Percentiles rank a stretch among this genome's conserved stretches.
phyloP scores from a whole-genome alignment of 2,329 filamentous ascomycete species.

The Dactylellina leptospora region DNA sequence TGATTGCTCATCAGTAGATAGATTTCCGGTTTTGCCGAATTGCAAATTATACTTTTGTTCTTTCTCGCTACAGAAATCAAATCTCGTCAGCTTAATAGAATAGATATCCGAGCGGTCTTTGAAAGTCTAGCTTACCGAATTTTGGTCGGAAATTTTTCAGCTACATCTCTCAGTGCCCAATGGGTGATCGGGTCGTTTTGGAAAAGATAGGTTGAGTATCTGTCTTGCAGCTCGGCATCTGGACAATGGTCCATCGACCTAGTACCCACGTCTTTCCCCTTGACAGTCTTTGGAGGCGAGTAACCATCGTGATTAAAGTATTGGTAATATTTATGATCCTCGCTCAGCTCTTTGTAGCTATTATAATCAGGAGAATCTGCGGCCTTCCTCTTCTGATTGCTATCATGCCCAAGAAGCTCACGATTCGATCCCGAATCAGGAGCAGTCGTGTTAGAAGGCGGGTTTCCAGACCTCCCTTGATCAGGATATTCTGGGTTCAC shows the following conservation, averaged over 20 bases:
- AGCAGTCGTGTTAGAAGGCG: neutral
- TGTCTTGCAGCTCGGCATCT: neutral
- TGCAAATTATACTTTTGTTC: neutral
- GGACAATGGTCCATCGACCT: conserved; percentile 34
- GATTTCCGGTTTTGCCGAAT: neutral
- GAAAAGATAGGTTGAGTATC: conserved; percentile 22
- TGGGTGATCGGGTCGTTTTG: conserved; percentile 26
- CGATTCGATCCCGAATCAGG: neutral
- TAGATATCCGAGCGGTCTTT: neutral
- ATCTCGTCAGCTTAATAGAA: neutral
- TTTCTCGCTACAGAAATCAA: neutral
- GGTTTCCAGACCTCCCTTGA: neutral
- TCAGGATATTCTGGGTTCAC: neutral
- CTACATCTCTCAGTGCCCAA: conserved; percentile 36
- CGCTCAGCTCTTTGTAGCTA: neutral
- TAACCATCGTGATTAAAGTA: conserved; percentile 17
- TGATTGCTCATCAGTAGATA: neutral
- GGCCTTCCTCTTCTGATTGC: neutral
- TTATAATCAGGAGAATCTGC: neutral
- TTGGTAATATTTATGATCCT: conserved; percentile 1
- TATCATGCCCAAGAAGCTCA: neutral
- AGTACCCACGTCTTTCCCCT: conserved; percentile 4
- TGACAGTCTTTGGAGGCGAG: conserved; percentile 3
- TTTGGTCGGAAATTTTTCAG: conserved; percentile 42
- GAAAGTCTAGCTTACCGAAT: conserved; percentile 13